Conservation (phyloP, 139 green algal species). For the Picochlorum sp. region DNA sequence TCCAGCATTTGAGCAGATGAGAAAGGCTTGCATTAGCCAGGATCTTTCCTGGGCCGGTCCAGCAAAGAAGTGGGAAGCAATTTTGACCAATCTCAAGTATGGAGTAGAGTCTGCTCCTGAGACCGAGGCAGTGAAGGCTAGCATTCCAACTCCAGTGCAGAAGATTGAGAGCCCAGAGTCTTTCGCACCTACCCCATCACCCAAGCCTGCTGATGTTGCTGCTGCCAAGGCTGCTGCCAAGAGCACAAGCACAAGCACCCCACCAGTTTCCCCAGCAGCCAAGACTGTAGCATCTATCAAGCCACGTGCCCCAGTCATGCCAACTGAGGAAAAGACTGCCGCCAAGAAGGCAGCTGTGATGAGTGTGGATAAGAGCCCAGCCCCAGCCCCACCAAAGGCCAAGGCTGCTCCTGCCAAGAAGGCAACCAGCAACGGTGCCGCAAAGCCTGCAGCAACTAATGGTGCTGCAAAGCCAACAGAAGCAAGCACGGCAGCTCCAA, state of each 20-base stretch:
- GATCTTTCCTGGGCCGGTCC: slow-evolving; percentile 89
- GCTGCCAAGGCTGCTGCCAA: slow-evolving; percentile 9
- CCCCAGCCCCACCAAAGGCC: slow-evolving; percentile 7
- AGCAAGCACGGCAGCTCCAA: background rate
- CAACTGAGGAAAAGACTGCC: background rate
- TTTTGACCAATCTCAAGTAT: slow-evolving; percentile 50
- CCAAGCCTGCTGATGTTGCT: slow-evolving; percentile 13
- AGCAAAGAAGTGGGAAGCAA: slow-evolving; percentile 87
- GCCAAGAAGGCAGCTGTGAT: slow-evolving; percentile 11
- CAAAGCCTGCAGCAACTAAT: background rate
- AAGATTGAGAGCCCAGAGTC: slow-evolving; percentile 10
- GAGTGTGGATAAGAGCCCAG: background rate
- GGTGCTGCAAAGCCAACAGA: background rate
- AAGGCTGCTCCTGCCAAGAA: slow-evolving; percentile 2
- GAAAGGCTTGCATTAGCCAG: slow-evolving; percentile 77
- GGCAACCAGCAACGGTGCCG: background rate
- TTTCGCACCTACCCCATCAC: background rate
- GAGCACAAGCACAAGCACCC: background rate
- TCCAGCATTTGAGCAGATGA: slow-evolving; percentile 76
- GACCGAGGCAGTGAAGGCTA: slow-evolving; percentile 19
- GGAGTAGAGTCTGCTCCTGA: slow-evolving; percentile 18
- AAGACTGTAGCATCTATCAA: slow-evolving; percentile 6
- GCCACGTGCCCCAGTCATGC: background rate
- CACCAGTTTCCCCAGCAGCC: background rate
- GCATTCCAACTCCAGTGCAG: slow-evolving; percentile 22